A percentile compares a stretch with the other conserved stretches of the same genome.
These are phyloP conservation scores for Fagopyrum homotropicum DNA, from an alignment of 148 eudicot species.

Conservation along the genomic window DNA sequence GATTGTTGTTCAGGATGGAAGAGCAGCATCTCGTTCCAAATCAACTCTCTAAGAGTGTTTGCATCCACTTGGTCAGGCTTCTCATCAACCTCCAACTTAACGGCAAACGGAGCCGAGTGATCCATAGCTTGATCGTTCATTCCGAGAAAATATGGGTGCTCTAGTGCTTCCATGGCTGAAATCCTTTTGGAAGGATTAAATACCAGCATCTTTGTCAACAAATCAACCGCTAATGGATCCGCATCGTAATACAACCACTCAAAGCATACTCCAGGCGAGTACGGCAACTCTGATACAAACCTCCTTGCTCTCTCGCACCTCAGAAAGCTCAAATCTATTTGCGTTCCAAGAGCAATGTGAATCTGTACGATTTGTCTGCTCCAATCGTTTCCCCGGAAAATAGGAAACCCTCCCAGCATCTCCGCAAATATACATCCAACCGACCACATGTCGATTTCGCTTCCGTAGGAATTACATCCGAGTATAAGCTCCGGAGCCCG, in stretches of 20 bases:
- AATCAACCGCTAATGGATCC: not conserved
- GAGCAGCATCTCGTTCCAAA: too few relatives aligned
- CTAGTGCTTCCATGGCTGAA: conserved; percentile 25
- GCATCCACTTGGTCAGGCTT: too few relatives aligned
- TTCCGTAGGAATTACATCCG: conserved; percentile 17
- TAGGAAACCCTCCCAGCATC: not conserved
- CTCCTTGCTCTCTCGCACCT: not conserved
- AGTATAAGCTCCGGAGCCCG: conserved; percentile 37
- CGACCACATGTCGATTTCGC: conserved; percentile 39
- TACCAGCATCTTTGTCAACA: conserved; percentile 25
- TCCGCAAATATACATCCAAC: conserved; percentile 7
- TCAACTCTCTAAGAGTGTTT: too few relatives aligned
- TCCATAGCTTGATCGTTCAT: conserved; percentile 9
- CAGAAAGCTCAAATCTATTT: conserved; percentile 18
- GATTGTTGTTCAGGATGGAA: too few relatives aligned
- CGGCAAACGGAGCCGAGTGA: not conserved
- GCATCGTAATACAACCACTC: not conserved
- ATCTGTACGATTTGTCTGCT: conserved; percentile 19
- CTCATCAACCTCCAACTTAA: not conserved
- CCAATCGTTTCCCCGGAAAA: too few relatives aligned
- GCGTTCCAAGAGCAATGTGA: conserved; percentile 23
- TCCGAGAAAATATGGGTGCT: conserved; percentile 27
- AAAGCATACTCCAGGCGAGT: too few relatives aligned
- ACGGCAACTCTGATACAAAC: not conserved
- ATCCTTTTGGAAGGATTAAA: conserved; percentile 33